Conservation (phyloP, 2,329 filamentous ascomycete species). For the Fusarium cicatricum region DNA sequence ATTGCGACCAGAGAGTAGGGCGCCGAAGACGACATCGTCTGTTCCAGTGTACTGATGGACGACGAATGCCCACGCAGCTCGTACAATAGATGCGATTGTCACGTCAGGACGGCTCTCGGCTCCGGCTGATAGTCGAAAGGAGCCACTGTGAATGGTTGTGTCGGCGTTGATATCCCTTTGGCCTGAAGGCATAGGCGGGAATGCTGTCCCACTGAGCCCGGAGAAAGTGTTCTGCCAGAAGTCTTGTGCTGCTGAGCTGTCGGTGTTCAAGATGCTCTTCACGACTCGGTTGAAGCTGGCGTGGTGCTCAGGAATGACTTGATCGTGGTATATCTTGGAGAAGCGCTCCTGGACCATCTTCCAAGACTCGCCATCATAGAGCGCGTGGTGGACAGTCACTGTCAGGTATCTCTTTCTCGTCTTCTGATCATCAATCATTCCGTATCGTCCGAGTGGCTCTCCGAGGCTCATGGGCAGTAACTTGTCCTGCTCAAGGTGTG, state of each 20-base stretch:
- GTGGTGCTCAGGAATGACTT: background rate
- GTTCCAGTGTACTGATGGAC: conserved; percentile 25
- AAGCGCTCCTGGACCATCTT: background rate
- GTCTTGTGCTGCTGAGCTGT: background rate
- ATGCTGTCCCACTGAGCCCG: background rate
- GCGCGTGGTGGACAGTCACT: conserved; percentile 50
- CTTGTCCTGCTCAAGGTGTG: conserved; percentile 49
- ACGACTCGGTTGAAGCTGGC: background rate
- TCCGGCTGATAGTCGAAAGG: background rate
- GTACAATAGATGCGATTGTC: background rate
- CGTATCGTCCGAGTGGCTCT: conserved; percentile 51
- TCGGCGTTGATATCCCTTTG: background rate
- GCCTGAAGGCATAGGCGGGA: background rate
- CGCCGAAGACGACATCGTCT: conserved; percentile 38
- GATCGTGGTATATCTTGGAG: background rate
- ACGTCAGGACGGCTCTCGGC: background rate
- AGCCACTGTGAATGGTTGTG: background rate
- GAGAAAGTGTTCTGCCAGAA: background rate
- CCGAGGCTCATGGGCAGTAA: conserved; percentile 49
- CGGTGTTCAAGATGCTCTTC: background rate
- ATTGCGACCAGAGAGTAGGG: conserved; percentile 37
- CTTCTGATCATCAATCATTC: conserved; percentile 42
- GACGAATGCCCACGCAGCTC: conserved; percentile 43
- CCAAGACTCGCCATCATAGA: conserved; percentile 54
- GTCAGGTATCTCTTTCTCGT: conserved; percentile 6